Conservation (phyloP, 257 asterid species). For the Capsicum baccatum region DNA sequence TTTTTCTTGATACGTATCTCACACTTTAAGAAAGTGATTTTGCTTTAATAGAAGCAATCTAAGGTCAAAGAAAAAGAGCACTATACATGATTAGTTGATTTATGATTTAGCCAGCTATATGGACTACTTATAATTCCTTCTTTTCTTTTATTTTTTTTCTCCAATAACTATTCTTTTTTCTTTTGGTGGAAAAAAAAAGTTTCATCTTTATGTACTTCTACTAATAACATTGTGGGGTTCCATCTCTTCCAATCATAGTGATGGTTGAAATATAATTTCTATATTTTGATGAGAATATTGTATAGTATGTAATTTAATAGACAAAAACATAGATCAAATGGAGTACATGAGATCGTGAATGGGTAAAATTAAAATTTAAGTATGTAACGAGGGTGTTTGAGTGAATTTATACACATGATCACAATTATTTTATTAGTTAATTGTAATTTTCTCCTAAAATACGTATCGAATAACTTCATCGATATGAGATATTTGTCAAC, state of each 20-base stretch:
- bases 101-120: not conserved
- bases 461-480: not conserved
- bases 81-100: slow-evolving; percentile 21
- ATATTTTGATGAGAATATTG: not conserved
- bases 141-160: not conserved
- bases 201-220: slow-evolving; percentile 24
- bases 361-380: not conserved
- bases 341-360: not conserved
- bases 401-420: not conserved
- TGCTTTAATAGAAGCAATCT: slow-evolving; percentile 28
- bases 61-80: slow-evolving; percentile 22
- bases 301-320: not conserved
- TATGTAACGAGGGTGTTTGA: not conserved
- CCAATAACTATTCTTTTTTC: slow-evolving; percentile 2
- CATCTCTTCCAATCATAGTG: not conserved
- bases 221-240: not conserved
- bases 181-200: slow-evolving; percentile 3
- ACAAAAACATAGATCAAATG: not conserved
- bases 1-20: slow-evolving; percentile 27
- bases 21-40: slow-evolving; percentile 23
- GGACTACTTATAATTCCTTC: not conserved
- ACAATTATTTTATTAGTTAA: not conserved
- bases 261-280: slow-evolving; percentile 8
- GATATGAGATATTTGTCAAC: not conserved
- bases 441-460: rapidly evolving